A percentile compares a stretch with the other conserved stretches of the same genome.
These are phyloP conservation scores for Infundibulicybe gibba DNA, from an alignment of 768 basidiomycete genomes.

Conservation along the genomic window DNA sequence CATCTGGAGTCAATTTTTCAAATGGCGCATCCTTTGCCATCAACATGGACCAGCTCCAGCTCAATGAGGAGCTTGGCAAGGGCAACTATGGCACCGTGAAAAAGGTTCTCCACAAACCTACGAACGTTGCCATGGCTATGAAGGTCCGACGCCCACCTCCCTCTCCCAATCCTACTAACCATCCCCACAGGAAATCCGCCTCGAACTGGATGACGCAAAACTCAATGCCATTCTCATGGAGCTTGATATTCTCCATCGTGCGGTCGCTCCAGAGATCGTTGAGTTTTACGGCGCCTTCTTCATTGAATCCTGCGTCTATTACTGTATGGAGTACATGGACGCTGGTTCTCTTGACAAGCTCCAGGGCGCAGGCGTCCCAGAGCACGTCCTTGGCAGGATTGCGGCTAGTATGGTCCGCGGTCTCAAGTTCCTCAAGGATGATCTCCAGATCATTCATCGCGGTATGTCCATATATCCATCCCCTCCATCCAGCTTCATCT, in stretches of 20 bases:
- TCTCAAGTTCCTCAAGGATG: conserved; percentile 92
- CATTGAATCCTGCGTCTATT: conserved; percentile 99
- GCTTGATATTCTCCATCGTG: conserved; percentile 95
- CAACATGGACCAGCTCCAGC: conserved; percentile 89
- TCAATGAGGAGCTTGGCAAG: conserved; percentile 91
- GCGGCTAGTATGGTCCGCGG: conserved; percentile 83
- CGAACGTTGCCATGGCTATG: conserved; percentile 97
- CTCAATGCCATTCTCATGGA: conserved; percentile 98
- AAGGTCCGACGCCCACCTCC: conserved; percentile 59
- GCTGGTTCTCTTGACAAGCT: conserved; percentile 94
- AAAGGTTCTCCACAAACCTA: conserved; percentile 91
- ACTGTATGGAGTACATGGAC: conserved; percentile 99
- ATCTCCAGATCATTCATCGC: conserved; percentile 74
- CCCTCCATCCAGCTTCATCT: conserved; percentile 4
- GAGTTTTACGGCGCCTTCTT: conserved; percentile 99
- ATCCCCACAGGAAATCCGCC: conserved; percentile 83
- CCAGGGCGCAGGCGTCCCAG: conserved; percentile 56
- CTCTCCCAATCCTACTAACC: conserved; percentile 5
- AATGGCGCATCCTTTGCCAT: conserved; percentile 89
- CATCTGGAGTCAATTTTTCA: conserved; percentile 80
- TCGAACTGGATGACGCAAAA: conserved; percentile 92
- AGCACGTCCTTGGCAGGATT: conserved; percentile 81
- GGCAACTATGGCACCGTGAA: conserved; percentile 99
- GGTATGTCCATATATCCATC: conserved; percentile 22
- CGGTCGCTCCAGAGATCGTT: conserved; percentile 86